Evolutionary conservation across 2,329 filamentous ascomycete species (phyloP).

Genomic region (Neoscytalidium dimidiatum): DNA sequence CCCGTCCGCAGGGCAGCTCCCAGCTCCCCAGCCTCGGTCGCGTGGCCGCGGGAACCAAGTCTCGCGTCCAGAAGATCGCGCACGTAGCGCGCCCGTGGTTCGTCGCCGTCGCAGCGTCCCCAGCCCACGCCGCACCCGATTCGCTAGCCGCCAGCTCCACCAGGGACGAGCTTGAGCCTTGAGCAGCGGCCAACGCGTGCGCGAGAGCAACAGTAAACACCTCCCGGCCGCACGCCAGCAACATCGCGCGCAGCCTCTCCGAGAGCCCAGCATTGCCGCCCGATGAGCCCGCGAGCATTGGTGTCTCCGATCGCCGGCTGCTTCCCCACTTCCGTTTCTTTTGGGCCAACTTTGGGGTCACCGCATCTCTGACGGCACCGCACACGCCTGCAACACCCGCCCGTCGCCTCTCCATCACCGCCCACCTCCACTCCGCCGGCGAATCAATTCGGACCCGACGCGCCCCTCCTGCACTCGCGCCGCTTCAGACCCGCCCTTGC

Average conservation of each 20-base stretch:
- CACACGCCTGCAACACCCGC: conserved; percentile 22
- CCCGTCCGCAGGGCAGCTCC: not conserved
- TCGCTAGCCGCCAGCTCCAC: conserved; percentile 16
- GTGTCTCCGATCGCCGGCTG: conserved; percentile 11
- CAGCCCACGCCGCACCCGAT: conserved; percentile 16
- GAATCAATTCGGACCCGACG: conserved; percentile 17
- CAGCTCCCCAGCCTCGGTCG: not conserved
- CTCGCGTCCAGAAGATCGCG: conserved; percentile 27
- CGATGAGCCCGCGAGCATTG: not conserved
- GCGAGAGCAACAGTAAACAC: conserved; percentile 14
- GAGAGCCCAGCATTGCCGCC: not conserved
- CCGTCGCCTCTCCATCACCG: conserved; percentile 36
- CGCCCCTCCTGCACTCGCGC: conserved; percentile 12
- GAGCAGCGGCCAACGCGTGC: conserved; percentile 14
- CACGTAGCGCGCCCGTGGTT: conserved; percentile 29
- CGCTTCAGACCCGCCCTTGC: conserved; percentile 1
- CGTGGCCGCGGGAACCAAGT: conserved; percentile 23
- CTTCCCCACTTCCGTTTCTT: conserved; percentile 20
- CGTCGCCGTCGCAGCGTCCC: conserved; percentile 22
- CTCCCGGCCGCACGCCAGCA: not conserved
- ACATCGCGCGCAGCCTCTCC: not conserved
- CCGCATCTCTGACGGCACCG: conserved; percentile 21
- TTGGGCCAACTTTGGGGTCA: conserved; percentile 16
- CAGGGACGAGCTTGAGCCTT: conserved; percentile 17
- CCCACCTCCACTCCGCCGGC: conserved; percentile 29